These are phyloP conservation scores for Flaveria ramosissima DNA, from an alignment of 129 eudicot genomes.

Conservation along the genomic window DNA sequence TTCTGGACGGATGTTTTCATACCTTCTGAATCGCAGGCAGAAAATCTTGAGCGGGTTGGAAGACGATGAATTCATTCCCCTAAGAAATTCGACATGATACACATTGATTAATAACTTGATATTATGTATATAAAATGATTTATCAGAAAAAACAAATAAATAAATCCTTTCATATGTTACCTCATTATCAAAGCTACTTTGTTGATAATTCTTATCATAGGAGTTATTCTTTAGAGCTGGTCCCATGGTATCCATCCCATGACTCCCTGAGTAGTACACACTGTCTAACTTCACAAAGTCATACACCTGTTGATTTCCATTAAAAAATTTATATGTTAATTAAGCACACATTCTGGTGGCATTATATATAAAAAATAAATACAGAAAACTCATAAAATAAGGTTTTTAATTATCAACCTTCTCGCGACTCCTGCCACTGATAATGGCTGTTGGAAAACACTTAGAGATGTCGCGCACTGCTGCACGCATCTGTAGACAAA, in stretches of 20 bases:
- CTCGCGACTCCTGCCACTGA: slow-evolving; percentile 57
- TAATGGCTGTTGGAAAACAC: slow-evolving; percentile 60
- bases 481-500: slow-evolving; percentile 44
- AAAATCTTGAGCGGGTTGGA: slow-evolving; percentile 41
- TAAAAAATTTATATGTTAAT: not conserved
- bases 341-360: not conserved
- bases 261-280: slow-evolving; percentile 62
- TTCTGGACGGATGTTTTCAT: not conserved
- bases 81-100: slow-evolving; percentile 11
- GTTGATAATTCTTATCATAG: slow-evolving; percentile 43
- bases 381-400: not conserved
- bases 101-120: not conserved
- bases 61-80: slow-evolving; percentile 37
- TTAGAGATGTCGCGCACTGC: slow-evolving; percentile 43
- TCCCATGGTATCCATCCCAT: slow-evolving; percentile 56
- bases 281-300: slow-evolving; percentile 51
- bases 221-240: slow-evolving; percentile 35
- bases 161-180: slow-evolving; percentile 17
- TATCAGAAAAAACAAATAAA: not conserved
- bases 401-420: slow-evolving; percentile 33
- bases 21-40: slow-evolving; percentile 35
- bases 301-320: slow-evolving; percentile 34
- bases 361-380: not conserved
- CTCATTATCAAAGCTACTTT: slow-evolving; percentile 40
- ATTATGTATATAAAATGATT: not conserved